phyloP scores from a whole-genome alignment of 1,284 basidiomycete species.

The Ceratobasidium sp. region DNA sequence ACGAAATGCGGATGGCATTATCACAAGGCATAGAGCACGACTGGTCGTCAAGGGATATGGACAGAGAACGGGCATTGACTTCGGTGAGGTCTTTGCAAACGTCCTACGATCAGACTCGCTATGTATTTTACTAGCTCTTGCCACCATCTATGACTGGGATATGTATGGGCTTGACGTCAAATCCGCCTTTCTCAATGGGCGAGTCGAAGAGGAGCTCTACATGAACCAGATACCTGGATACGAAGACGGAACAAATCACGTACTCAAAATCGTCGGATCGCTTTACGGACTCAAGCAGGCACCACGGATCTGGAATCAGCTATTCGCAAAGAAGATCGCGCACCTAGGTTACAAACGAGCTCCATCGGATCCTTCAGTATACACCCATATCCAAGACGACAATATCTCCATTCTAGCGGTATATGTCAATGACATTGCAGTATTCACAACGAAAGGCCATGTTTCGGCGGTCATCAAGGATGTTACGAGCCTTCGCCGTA shows the following conservation, averaged over 20 bases:
- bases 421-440: no score
- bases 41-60: neutral
- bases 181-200: constrained; percentile 54
- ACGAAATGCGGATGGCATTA: neutral
- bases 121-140: no score
- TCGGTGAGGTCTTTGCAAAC: neutral
- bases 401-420: neutral
- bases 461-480: neutral
- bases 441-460: neutral
- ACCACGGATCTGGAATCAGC: constrained; percentile 27
- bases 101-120: constrained; percentile 47
- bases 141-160: constrained; percentile 52
- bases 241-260: neutral
- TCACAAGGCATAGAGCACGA: constrained; percentile 46
- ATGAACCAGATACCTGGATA: no score
- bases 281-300: neutral
- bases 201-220: constrained; percentile 53
- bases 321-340: neutral
- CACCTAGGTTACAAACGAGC: no score
- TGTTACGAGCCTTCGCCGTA: neutral
- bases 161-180: constrained; percentile 55
- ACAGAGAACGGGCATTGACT: constrained; percentile 1
- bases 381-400: neutral
- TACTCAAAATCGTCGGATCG: neutral
- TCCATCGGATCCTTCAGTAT: neutral